Evolutionary conservation across 768 basidiomycete species (phyloP), one percentile per base, ranked within the genome.

Genomic region (Lactifluus pinguis): DNA sequence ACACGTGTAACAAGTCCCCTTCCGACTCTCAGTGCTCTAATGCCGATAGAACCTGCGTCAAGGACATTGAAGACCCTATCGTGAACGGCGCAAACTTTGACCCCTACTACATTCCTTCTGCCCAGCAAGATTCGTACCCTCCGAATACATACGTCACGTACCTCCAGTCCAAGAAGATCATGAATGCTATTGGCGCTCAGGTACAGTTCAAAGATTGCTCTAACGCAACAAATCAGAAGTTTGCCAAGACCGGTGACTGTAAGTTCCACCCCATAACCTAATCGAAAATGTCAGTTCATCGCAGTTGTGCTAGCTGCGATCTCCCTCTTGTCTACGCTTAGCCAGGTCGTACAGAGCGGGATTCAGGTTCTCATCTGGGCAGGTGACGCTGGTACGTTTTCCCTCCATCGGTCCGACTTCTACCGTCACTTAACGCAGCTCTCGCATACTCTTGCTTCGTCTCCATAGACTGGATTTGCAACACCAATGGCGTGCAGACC

Each of bases 341-440:
- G 55, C 25, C 9, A n/a, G 5, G 55, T 57, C 21, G 15, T 57
- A 41, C 55, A 57, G 55, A 57, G 47, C 25, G 55, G 55, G 10
- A 49, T 83, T 19, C 79, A 81, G 64, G 72, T 69, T 14, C 78
- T 83, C 14, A 79, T 82, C 56, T 75, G 80, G 62, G 75, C 78
- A 54, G 80, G 80, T 4, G 78, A 57, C 14, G 55, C 55, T 4
- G 55, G 55, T 57, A 49, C 75, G 45, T 47, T n/a, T n/a, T 6
- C 11, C 21, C 19, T 47, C 21, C 7, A 8, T 11, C 11, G 4
- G 11, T 25, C 45, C 19, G 21, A 8, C 42, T 44, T 25, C 41
- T 41, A 10, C 17, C 5, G 2, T 25, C 21, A 19, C n/a, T 45
- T 13, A 13, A 21, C 11, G 21, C 47, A 25, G 75, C 75, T 7